Conservation (phyloP, 768 basidiomycete species). For the Vishniacozyma victoriae region DNA sequence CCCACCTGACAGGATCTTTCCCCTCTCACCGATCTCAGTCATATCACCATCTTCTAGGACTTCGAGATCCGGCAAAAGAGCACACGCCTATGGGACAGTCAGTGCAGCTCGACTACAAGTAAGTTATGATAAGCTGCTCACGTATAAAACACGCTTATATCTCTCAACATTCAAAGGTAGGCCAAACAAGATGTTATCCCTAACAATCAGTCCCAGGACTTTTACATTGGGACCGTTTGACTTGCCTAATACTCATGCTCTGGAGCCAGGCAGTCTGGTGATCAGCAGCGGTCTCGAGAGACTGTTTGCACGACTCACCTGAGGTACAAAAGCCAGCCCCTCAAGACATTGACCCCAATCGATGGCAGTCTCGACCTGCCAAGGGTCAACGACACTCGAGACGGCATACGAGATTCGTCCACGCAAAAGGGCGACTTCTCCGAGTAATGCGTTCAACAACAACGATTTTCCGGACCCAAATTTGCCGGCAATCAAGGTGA, state of each 20-base stretch:
- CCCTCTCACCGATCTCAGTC: slow-evolving; percentile 66
- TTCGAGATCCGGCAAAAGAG: slow-evolving; percentile 50
- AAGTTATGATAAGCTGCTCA: slow-evolving; percentile 7
- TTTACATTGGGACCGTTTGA: neutral
- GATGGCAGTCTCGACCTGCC: neutral
- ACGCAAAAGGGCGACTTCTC: slow-evolving; percentile 30
- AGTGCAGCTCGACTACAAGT: neutral
- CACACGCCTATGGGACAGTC: slow-evolving; percentile 14
- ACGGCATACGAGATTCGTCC: slow-evolving; percentile 30
- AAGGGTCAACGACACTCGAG: slow-evolving; percentile 16
- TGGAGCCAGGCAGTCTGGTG: slow-evolving; percentile 31
- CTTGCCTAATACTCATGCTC: slow-evolving; percentile 29
- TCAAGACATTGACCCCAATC: slow-evolving; percentile 11
- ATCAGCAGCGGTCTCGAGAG: neutral
- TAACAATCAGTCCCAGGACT: slow-evolving; percentile 1
- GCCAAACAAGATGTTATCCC: slow-evolving; percentile 56
- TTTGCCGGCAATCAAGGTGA: slow-evolving; percentile 36
- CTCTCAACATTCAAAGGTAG: slow-evolving; percentile 49
- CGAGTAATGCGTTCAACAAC: slow-evolving; percentile 31
- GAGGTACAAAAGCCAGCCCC: slow-evolving; percentile 31
- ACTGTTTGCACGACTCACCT: slow-evolving; percentile 4
- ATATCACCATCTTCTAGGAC: slow-evolving; percentile 59
- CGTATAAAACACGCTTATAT: slow-evolving; percentile 48
- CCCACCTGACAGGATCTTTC: slow-evolving; percentile 51
- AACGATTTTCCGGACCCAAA: slow-evolving; percentile 42